Base-by-base conservation (phyloP, 2,329 filamentous ascomycete species). In the Alternaria burnsii region DNA sequence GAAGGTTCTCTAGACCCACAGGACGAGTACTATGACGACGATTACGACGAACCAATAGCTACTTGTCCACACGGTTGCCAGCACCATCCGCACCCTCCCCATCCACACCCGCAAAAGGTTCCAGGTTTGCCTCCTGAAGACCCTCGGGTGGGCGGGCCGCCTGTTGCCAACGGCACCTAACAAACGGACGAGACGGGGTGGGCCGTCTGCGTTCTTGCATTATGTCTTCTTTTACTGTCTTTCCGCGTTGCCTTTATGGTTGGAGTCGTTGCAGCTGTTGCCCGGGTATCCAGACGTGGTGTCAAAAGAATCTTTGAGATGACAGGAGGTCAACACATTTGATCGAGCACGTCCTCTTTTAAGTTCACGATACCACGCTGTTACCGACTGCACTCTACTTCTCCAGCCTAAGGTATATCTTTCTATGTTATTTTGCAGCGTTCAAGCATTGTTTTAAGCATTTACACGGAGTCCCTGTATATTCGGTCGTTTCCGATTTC, bases 171-270 rank as follows among this genome's bases (percentile, higher is more conserved):
- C 67, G 70, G 72, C 58, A 71, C 73, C 47, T 76, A 77, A 61
- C 74, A 72, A 68, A 28, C 62, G 72, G 72, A 77, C 76, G 72
- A 69, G 74, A 76, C 68, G 75, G 76, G 76, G 75, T 78, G 76
- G 75, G 76, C 76, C 73, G 72, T 76, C 70, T 65, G 73, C 71
- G 76, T 78, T 75, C 73, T 74, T 71, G 74, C 74, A 43, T 73
- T 73, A 53, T 75, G 52, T 71, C 40, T 76, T 68, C 55, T 71
- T 57, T 46, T 71, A 48, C 54, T 73, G 52, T 72, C 63, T 59
- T 62, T 73, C 58, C 71, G 65, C 60, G 70, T 73, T 65, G 69
- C 70, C 58, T 68, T 71, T 54, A 54, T 70, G 64, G 55, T 63
- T 47, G 58, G 58, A 30, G 30, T 61, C 24, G 36, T 58, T 36